Base-by-base conservation (phyloP, 306 rosid species). In the Hippophae rhamnoides region DNA sequence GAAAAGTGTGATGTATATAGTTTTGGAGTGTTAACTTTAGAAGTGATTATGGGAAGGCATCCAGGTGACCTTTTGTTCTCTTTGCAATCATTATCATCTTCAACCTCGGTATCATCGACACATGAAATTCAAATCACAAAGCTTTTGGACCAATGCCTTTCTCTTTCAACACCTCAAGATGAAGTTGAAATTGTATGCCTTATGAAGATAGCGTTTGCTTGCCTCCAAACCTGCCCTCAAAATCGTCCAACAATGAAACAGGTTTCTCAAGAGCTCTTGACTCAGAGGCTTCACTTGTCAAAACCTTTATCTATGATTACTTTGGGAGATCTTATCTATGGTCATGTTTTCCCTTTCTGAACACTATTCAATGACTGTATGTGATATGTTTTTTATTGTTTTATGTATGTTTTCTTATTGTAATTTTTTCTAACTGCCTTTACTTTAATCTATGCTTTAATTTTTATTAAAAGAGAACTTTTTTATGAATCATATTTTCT, bases 21-120 rank as follows among this genome's bases (percentile, higher is more conserved):
- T 18, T 71, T 64, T 44, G 65, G 70, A 43, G 75, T 64, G 9
- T 5, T 63, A 6, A 43, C 69, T 40, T n/a, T 71, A 10, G 70
- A 64, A 58, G 44, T 41, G 2, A 45, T 71, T 43, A 46, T 57
- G 54, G 70, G 75, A 10, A 58, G 8, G 9, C 66, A 71, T 13
- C 70, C 45, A 0, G 52, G 46, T 8, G 70, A 58, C 11, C 13
- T 52, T 27, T 6, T 63, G 27, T 57, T 38, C 5, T 38, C 56
- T 11, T 1, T 62, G 7, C 3, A 38, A 5, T 43, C 48, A 0
- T 9, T 14, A 0, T 62, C 43, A 1, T 25, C 43, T 0, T 27
- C 56, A 1, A 3, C 13, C 61, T 8, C 49, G n/a, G 3, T 9
- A 10, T 43, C 14, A 26, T 45, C 50, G 14, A 0, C 5, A 8